phyloP scores from a whole-genome alignment of 2,329 filamentous ascomycete genomes.

The Fusarium nanum region DNA sequence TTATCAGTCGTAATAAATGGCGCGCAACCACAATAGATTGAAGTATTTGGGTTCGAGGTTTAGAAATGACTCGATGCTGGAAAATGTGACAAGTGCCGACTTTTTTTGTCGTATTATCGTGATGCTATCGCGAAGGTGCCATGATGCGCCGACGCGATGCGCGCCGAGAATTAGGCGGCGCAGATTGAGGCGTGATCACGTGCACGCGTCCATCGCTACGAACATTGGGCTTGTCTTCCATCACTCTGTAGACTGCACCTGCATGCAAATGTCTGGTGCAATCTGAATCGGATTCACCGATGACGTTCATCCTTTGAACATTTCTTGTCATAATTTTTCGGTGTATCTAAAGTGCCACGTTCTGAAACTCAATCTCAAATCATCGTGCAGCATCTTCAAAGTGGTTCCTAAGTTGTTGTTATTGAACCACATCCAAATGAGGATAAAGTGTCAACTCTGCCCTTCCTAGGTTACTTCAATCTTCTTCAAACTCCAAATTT shows the following conservation, averaged over 20 bases:
- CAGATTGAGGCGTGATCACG: slow-evolving; percentile 47
- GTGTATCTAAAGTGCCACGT: neutral
- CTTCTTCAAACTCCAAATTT: neutral
- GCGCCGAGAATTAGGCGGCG: slow-evolving; percentile 54
- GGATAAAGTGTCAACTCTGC: neutral
- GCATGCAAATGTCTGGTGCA: neutral
- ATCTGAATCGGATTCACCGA: neutral
- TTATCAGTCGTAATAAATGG: neutral
- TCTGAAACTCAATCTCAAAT: neutral
- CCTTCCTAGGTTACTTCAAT: neutral
- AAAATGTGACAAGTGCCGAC: slow-evolving; percentile 11
- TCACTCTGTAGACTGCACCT: neutral
- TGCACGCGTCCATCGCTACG: slow-evolving; percentile 26
- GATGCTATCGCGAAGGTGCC: slow-evolving; percentile 44
- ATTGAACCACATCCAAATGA: neutral
- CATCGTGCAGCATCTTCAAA: neutral
- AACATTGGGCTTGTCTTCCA: neutral
- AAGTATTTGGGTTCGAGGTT: neutral
- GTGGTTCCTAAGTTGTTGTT: neutral
- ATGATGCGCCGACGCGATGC: slow-evolving; percentile 47
- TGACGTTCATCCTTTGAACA: neutral
- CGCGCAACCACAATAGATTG: neutral
- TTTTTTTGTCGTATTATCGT: slow-evolving; percentile 35
- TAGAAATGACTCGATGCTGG: neutral
- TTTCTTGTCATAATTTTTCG: neutral